Conservation (phyloP, 2,329 filamentous ascomycete species). For the Coniochaeta prunicola region DNA sequence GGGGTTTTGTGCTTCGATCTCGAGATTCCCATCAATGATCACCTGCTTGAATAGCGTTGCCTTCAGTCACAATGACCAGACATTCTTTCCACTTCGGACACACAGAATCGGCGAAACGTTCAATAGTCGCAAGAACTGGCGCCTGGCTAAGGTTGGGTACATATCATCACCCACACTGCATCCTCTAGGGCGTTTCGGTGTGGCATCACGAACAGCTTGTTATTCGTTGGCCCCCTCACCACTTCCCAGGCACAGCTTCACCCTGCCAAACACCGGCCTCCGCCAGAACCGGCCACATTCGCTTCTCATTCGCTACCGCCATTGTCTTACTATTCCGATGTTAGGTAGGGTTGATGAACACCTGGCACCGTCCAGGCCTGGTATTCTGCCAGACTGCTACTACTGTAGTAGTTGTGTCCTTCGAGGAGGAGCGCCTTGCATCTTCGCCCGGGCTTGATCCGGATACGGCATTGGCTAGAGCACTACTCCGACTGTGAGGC, state of each 20-base stretch:
- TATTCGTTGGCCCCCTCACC: not conserved
- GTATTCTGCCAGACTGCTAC: too few relatives aligned
- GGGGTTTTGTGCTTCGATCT: not conserved
- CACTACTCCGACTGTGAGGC: not conserved
- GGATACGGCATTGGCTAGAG: not conserved
- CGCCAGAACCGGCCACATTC: not conserved
- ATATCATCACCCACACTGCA: not conserved
- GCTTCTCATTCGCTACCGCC: not conserved
- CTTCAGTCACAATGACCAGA: not conserved
- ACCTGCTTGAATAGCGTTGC: not conserved
- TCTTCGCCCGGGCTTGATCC: not conserved
- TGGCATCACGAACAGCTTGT: not conserved
- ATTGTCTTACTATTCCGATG: not conserved
- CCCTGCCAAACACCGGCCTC: not conserved
- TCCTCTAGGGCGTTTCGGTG: not conserved
- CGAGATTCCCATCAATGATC: not conserved
- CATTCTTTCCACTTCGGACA: not conserved
- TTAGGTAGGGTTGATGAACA: not conserved
- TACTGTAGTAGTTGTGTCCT: not conserved
- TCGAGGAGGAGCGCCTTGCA: not conserved
- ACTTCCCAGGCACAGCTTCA: not conserved
- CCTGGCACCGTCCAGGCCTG: conserved; percentile 1
- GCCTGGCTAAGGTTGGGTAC: not conserved
- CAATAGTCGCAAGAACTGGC: not conserved
- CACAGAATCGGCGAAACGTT: not conserved